A percentile compares a stretch with the other conserved stretches of the same genome.
These are phyloP conservation scores for Aspergillus costaricaensis DNA, from an alignment of 2,329 filamentous ascomycete genomes.

Conservation along the genomic window DNA sequence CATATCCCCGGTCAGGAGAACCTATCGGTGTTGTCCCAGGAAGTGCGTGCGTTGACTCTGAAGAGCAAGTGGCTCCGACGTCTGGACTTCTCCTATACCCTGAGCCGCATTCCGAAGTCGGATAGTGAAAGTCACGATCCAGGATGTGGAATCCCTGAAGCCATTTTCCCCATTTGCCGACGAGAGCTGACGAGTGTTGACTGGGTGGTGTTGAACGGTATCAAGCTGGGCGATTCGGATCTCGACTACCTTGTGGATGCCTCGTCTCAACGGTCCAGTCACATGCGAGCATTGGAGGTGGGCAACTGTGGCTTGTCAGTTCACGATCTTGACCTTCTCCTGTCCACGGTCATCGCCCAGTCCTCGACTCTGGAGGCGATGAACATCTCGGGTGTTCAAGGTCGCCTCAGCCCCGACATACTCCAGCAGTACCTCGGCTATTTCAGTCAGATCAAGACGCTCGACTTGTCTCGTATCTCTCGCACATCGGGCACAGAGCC, in stretches of 20 bases:
- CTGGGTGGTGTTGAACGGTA: slow-evolving; percentile 69
- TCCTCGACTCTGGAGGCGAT: slow-evolving; percentile 67
- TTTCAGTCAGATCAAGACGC: slow-evolving; percentile 65
- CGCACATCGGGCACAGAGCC: slow-evolving; percentile 64
- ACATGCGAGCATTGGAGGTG: slow-evolving; percentile 68
- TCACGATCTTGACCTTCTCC: slow-evolving; percentile 56
- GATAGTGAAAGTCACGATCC: slow-evolving; percentile 55
- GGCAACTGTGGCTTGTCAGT: slow-evolving; percentile 61
- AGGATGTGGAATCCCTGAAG: slow-evolving; percentile 70
- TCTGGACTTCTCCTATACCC: slow-evolving; percentile 66
- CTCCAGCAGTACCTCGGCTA: slow-evolving; percentile 68
- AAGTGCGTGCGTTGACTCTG: slow-evolving; percentile 66
- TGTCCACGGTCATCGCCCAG: slow-evolving; percentile 66
- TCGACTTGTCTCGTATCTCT: slow-evolving; percentile 67
- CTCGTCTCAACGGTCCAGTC: slow-evolving; percentile 65
- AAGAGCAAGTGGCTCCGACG: slow-evolving; percentile 65
- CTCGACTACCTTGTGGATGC: slow-evolving; percentile 67
- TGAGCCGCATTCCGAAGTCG: slow-evolving; percentile 58
- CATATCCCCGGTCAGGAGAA: slow-evolving; percentile 55
- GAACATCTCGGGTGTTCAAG: slow-evolving; percentile 67
- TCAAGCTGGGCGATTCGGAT: slow-evolving; percentile 70
- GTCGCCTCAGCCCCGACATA: slow-evolving; percentile 63
- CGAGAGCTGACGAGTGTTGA: slow-evolving; percentile 68
- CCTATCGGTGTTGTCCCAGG: slow-evolving; percentile 65
- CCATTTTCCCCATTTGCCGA: slow-evolving; percentile 67